Base-by-base conservation (phyloP, 805 yeast species). In the Schwanniomyces sp. region DNA sequence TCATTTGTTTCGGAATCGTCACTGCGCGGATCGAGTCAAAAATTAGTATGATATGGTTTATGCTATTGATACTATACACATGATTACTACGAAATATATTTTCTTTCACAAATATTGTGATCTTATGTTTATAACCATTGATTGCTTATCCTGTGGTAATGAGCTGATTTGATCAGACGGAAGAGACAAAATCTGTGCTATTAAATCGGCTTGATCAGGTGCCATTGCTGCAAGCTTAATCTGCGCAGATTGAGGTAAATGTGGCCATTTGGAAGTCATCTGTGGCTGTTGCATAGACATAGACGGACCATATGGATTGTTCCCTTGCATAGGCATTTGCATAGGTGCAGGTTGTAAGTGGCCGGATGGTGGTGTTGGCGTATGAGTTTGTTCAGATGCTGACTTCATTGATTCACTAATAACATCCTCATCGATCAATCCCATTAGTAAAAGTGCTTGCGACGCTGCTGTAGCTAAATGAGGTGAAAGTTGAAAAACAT, bases 391-490 rank as follows among this genome's bases (percentile, higher is more conserved):
- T 8, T 49, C 42, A 2, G 59, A 45, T 2, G 62, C 64, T 2
- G 70, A 51, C 30, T 66, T 68, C 69, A 74, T 62, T 4, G 88
- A 80, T 50, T 82, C 80, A 30, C 75, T 74, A n/a, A 86, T 81
- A n/a, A 84, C 86, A 40, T 80, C 82, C 34, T 76, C 73, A 60
- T 86, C 88, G 18, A 87, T 80, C 38, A 87, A 75, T 0, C 94
- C 95, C 91, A 87, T 86, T 41, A 86, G 72, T 16, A 87, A 66
- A 51, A 87, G 69, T 2, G 91, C 87, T 61, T 87, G 94, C 0
- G 91, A 82, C 1, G 88, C 84, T 1, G 88, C 77, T 2, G 81
- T 69, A 3, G 91, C 85, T 37, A 86, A 67, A 41, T 81, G 66
- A 14, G 84, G 83, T 52, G 81, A 67, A 55, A 79, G 67, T 46